Evolutionary conservation across 2,329 filamentous ascomycete species (phyloP).

Genomic region (Cyanodermella asteris): DNA sequence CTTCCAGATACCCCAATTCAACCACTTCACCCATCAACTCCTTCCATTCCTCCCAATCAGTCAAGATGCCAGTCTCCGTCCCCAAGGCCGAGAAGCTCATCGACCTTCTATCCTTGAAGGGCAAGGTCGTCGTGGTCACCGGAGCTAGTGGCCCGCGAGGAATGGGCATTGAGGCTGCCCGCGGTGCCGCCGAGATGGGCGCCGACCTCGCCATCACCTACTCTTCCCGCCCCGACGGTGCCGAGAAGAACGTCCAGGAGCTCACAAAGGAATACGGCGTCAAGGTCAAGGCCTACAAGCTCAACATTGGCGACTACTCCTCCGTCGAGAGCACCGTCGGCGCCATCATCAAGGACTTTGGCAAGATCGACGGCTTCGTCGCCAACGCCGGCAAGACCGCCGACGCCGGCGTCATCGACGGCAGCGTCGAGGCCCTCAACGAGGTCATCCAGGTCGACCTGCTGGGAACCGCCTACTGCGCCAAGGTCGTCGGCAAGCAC

Average conservation of each 20-base stretch:
- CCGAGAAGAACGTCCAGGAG: slow-evolving; percentile 44
- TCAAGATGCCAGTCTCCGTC: slow-evolving; percentile 18
- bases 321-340: slow-evolving; percentile 53
- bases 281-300: slow-evolving; percentile 47
- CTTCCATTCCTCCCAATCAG: neutral
- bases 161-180: slow-evolving; percentile 44
- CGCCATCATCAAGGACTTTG: slow-evolving; percentile 52
- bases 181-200: slow-evolving; percentile 59
- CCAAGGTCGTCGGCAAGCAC: slow-evolving; percentile 68
- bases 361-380: slow-evolving; percentile 68
- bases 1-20: no score
- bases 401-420: slow-evolving; percentile 45
- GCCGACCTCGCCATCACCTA: slow-evolving; percentile 58
- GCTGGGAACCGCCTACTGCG: slow-evolving; percentile 68
- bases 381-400: slow-evolving; percentile 81
- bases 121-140: slow-evolving; percentile 69
- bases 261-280: slow-evolving; percentile 36
- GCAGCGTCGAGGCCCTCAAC: slow-evolving; percentile 48
- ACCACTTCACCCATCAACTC: no score
- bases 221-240: slow-evolving; percentile 44
- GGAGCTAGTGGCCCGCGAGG: slow-evolving; percentile 54
- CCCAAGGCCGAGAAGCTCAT: slow-evolving; percentile 47
- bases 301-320: slow-evolving; percentile 46
- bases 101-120: slow-evolving; percentile 64
- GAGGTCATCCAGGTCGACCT: slow-evolving; percentile 70